Evolutionary conservation across 345 rosid genomes (phyloP), one percentile per base, ranked within the genome.

Genomic region (Orychophragmus violaceus): DNA sequence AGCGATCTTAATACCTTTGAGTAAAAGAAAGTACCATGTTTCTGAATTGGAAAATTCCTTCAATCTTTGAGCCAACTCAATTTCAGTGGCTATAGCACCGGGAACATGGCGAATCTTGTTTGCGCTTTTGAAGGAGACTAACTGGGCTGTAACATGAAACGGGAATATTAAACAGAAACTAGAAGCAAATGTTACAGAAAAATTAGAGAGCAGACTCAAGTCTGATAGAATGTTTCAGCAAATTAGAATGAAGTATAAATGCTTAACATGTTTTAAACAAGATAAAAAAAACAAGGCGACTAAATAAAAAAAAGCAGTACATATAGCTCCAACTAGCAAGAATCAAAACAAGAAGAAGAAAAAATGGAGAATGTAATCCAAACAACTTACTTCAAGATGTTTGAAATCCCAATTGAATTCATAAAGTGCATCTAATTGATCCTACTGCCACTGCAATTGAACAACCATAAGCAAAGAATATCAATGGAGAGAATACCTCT

Each of bases 331-430:
- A 51, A 19, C 13, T 3, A 27, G 7, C 8, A n/a, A 45, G 16
- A n/a, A n/a, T 48, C 14, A 24, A 44, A 46, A 25, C 5, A 33
- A 29, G 24, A 49, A 59, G 16, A 42, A 46, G 52, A 46, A 27
- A 16, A n/a, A 29, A 60, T 29, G 42, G 54, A 21, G 25, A 53
- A 21, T 46, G 29, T 10, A 32, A 22, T 21, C 45, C 37, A 18
- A 52, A 58, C 36, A 64, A 82, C 95, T 82, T 77, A 91, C 99
- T 77, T 95, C 97, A 29, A 95, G 88, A 75, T 88, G 86, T 17
- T 87, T 74, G 77, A 95, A 95, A 71, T 86, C 66, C 97, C 97
- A 89, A 52, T 82, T 95, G 77, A 59, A 82, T 62, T 83, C 75
- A 70, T 91, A 87, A 23, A 95, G 75, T 0, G 70, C 16, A 64